Conservation (phyloP, 306 rosid species). For the Cucurbita argyrosperma region DNA sequence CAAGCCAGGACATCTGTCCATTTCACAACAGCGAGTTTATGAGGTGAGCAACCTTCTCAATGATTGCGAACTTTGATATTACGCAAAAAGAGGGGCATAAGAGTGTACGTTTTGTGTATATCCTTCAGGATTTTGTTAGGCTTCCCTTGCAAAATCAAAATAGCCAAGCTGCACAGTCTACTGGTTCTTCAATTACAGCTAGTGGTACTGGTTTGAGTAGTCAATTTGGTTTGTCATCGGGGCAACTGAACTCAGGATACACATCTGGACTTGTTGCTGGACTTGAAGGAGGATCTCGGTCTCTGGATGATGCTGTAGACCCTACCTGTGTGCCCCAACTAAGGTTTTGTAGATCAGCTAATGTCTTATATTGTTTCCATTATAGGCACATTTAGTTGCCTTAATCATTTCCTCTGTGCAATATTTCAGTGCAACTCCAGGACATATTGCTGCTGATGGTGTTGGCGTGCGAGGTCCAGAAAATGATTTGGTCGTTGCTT, state of each 20-base stretch:
- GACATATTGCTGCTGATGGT: slow-evolving; percentile 41
- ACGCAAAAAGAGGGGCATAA: background rate
- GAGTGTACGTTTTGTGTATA: background rate
- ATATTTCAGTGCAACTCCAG: slow-evolving; percentile 47
- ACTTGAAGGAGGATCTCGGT: slow-evolving; percentile 65
- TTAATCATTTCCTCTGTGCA: slow-evolving; percentile 6
- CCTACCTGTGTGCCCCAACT: slow-evolving; percentile 44
- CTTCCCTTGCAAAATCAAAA: slow-evolving; percentile 97
- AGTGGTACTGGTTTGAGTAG: slow-evolving; percentile 37
- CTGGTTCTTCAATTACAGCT: slow-evolving; percentile 41
- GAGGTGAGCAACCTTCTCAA: slow-evolving; percentile 38
- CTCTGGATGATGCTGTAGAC: slow-evolving; percentile 52
- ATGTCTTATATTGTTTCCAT: background rate
- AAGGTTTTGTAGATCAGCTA: slow-evolving; percentile 25
- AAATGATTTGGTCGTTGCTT: slow-evolving; percentile 49
- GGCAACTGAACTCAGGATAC: slow-evolving; percentile 52
- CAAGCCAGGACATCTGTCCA: slow-evolving; percentile 83
- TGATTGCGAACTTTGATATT: background rate
- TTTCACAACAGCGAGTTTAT: slow-evolving; percentile 87
- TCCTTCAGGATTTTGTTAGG: slow-evolving; percentile 76
- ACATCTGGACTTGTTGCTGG: slow-evolving; percentile 36
- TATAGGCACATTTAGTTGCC: background rate
- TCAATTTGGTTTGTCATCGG: slow-evolving; percentile 43
- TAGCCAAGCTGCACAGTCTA: slow-evolving; percentile 54
- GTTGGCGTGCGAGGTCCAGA: slow-evolving; percentile 55